phyloP scores from a whole-genome alignment of 1,284 basidiomycete species.

The Phylloporus gajari region DNA sequence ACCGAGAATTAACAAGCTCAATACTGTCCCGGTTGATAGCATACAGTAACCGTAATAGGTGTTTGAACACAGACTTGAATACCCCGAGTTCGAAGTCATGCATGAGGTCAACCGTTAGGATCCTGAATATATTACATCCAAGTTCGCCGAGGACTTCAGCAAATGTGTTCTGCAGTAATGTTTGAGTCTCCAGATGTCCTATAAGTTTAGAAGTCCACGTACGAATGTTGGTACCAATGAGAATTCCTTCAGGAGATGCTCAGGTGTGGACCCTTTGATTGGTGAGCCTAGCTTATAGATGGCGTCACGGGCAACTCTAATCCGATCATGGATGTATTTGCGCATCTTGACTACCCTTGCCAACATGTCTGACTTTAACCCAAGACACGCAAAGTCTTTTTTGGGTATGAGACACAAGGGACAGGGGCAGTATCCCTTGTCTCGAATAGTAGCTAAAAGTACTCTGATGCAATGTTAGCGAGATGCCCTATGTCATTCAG shows the following conservation, averaged over 20 bases:
- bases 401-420: conserved; percentile 38
- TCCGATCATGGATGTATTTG: neutral
- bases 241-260: conserved; percentile 34
- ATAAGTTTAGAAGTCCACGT: neutral
- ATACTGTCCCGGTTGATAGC: neutral
- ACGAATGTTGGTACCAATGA: conserved; percentile 45
- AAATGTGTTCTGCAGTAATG: neutral
- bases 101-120: conserved; percentile 1
- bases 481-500: neutral
- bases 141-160: neutral
- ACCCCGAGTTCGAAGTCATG: conserved; percentile 14
- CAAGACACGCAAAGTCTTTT: conserved; percentile 20
- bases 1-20: neutral
- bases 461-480: conserved; percentile 14
- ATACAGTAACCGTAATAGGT: neutral
- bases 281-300: conserved; percentile 40
- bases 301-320: conserved; percentile 4
- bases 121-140: neutral
- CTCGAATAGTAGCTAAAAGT: conserved; percentile 35
- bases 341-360: neutral
- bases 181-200: neutral
- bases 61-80: neutral
- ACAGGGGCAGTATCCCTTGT: conserved; percentile 37
- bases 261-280: conserved; percentile 27
- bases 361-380: conserved; percentile 21